phyloP scores from a whole-genome alignment of 805 yeast species.

The Ogataea naganishii region DNA sequence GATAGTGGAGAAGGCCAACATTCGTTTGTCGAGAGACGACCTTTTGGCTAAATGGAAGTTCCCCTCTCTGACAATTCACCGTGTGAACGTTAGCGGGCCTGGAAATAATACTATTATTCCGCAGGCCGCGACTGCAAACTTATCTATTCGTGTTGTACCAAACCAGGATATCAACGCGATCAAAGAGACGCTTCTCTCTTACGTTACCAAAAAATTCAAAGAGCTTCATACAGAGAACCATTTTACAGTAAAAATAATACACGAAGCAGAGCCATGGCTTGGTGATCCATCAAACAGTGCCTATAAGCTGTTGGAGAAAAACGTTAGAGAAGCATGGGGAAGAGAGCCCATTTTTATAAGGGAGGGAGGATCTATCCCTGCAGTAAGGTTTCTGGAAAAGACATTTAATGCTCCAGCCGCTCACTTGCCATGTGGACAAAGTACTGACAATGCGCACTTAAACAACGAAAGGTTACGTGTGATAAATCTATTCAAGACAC shows the following conservation, averaged over 20 bases:
- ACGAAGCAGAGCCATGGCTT: conserved; percentile 94
- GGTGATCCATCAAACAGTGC: conserved; percentile 77
- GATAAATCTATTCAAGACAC: conserved; percentile 65
- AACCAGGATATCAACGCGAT: conserved; percentile 63
- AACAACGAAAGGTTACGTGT: conserved; percentile 80
- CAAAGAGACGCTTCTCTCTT: conserved; percentile 38
- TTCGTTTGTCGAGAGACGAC: conserved; percentile 29
- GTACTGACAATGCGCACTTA: conserved; percentile 89
- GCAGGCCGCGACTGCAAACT: conserved; percentile 60
- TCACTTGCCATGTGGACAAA: conserved; percentile 94
- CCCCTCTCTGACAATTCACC: conserved; percentile 85
- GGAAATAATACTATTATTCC: conserved; percentile 87
- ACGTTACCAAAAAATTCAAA: conserved; percentile 39
- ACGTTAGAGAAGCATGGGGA: conserved; percentile 66
- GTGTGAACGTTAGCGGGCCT: conserved; percentile 82
- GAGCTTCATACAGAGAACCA: conserved; percentile 52
- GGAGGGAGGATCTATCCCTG: conserved; percentile 97
- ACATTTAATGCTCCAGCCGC: conserved; percentile 82
- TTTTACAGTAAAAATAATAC: conserved; percentile 51
- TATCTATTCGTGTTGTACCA: conserved; percentile 86
- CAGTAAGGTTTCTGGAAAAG: conserved; percentile 77
- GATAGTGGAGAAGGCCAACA: conserved; percentile 34
- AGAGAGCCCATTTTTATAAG: conserved; percentile 77
- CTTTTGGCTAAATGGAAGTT: conserved; percentile 78
- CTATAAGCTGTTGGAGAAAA: conserved; percentile 56